These are phyloP conservation scores for Leptographium radiaticola DNA, from an alignment of 2,329 filamentous ascomycete species.

Conservation along the genomic window DNA sequence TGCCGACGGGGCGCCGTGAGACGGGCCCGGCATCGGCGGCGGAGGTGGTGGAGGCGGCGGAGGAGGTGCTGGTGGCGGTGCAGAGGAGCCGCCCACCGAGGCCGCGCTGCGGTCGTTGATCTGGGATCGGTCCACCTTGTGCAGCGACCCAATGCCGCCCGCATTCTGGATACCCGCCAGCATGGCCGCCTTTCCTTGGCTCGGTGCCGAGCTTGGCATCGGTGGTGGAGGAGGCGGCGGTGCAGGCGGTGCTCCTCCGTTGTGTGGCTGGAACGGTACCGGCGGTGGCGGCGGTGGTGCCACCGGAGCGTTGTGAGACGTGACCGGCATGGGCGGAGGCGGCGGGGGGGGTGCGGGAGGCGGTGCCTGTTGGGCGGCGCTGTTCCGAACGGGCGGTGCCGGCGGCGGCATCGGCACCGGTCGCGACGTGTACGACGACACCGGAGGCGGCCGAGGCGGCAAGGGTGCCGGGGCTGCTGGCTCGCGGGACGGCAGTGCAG, in stretches of 20 bases:
- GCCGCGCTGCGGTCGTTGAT: slow-evolving; percentile 37
- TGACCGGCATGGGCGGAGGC: background rate
- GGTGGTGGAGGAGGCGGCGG: background rate
- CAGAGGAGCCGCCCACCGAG: slow-evolving; percentile 22
- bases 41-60: slow-evolving; percentile 15
- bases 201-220: slow-evolving; percentile 12
- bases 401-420: slow-evolving; percentile 19
- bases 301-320: background rate
- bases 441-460: slow-evolving; percentile 29
- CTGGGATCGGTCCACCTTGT: slow-evolving; percentile 59
- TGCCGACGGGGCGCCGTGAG: background rate
- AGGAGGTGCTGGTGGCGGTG: slow-evolving; percentile 23
- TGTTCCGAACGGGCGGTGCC: background rate
- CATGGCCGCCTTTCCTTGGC: slow-evolving; percentile 42
- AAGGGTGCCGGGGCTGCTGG: slow-evolving; percentile 24
- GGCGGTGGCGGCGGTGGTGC: background rate
- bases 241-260: background rate
- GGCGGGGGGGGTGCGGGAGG: background rate
- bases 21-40: slow-evolving; percentile 2
- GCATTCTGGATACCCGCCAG: slow-evolving; percentile 60
- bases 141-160: slow-evolving; percentile 53
- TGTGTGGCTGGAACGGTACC: background rate
- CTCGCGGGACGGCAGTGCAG: slow-evolving; percentile 17
- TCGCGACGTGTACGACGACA: background rate
- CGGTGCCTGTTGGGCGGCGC: background rate